Percentiles rank a stretch among this genome's conserved stretches.
These are phyloP conservation scores for Camellia japonica DNA, from an alignment of 148 eudicot genomes.

Conservation along the genomic window DNA sequence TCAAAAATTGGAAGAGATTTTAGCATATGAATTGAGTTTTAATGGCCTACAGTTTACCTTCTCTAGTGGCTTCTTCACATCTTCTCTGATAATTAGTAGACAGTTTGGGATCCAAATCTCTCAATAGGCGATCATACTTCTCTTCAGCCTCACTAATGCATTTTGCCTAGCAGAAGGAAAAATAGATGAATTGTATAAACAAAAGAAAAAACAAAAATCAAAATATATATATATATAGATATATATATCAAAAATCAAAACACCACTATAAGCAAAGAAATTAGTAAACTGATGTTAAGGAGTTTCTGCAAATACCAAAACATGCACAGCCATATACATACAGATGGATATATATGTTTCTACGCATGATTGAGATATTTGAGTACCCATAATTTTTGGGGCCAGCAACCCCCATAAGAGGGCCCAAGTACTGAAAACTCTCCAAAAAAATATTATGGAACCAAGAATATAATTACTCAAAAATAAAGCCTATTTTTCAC, in stretches of 20 bases:
- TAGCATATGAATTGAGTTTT: not conserved
- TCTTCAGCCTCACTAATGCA: slow-evolving; percentile 73
- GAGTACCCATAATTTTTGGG: not conserved
- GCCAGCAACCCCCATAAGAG: not conserved
- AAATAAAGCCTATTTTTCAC: not conserved
- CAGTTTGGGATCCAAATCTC: slow-evolving; percentile 63
- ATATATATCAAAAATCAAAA: not conserved
- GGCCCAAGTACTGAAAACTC: not conserved
- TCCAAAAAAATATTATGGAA: not conserved
- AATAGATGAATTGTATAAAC: not conserved
- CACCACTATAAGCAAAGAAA: not conserved
- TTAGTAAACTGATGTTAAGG: not conserved
- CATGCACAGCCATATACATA: not conserved
- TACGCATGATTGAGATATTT: not conserved
- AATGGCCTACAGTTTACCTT: slow-evolving; percentile 46
- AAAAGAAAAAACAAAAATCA: not conserved
- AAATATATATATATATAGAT: not conserved
- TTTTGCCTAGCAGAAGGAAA: slow-evolving; percentile 49
- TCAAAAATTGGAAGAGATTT: not conserved
- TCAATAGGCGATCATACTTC: slow-evolving; percentile 55
- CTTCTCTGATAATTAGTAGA: slow-evolving; percentile 58
- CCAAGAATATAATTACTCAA: not conserved
- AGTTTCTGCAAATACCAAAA: not conserved
- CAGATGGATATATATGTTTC: not conserved
- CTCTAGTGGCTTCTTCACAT: slow-evolving; percentile 96